Evolutionary conservation across 192 early-diverging fungal species (phyloP), one percentile per base, ranked within the genome.

Genomic region (Backusella liffmaniae): DNA sequence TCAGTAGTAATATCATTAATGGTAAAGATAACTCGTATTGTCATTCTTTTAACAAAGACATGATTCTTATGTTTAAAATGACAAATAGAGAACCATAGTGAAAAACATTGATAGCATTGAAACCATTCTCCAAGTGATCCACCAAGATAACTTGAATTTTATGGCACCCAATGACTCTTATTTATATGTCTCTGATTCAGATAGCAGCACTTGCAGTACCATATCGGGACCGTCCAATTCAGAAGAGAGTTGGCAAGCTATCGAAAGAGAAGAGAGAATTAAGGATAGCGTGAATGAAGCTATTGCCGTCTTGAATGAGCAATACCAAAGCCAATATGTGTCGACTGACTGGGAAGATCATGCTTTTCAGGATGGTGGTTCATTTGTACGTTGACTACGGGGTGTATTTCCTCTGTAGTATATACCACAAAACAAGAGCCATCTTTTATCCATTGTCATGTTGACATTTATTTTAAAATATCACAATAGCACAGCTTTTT

Each of bases 281-380:
- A 53, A 34, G 65, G 65, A 66, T 34, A 66, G 65, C 32, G 65
- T 34, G 30, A 34, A 66, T 68, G 67, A 41, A 68, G 67, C 18
- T 21, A 37, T 68, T 68, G 39, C 36, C 3, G 23, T 68, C 36
- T 68, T 68, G 36, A 68, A 68, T 68, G 67, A 39, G 67, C 67
- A 68, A 18, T 68, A 68, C 67, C 36, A 41, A 39, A 39, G 67
- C 36, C 67, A 41, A 39, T 68, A 68, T 37, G 67, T 68, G 39
- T 68, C 67, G 37, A 68, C 36, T 68, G 67, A 39, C 67, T 67
- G 66, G 23, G 30, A 30, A 13, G 32, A 9, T 3, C 32, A 32
- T 66, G n/a, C 49, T 53, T 53, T 53, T n/a, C 23, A 7, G 18
- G 3, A 53, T 53, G n/a, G 23, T 53, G 12, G 4, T 53, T 53